phyloP scores from a whole-genome alignment of 2,329 filamentous ascomycete species.

The Fulvia fulva region DNA sequence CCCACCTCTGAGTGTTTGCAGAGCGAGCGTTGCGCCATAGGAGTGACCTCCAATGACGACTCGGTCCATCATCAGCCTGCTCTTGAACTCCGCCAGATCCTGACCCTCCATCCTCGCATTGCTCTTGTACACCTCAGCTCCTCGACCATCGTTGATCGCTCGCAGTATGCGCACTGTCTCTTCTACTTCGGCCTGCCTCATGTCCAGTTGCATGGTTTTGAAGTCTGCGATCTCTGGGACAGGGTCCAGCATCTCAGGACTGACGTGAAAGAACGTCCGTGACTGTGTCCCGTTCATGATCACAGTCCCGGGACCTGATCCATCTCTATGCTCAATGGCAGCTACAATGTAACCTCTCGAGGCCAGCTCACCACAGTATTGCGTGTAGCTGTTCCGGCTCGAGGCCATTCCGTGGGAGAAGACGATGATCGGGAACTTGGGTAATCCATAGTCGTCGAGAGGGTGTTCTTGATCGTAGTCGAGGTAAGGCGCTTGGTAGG shows the following conservation, averaged over 20 bases:
- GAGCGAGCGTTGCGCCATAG: slow-evolving; percentile 61
- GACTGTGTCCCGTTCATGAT: slow-evolving; percentile 36
- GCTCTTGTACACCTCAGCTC: slow-evolving; percentile 32
- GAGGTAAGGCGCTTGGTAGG: slow-evolving; percentile 22
- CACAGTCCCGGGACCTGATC: slow-evolving; percentile 43
- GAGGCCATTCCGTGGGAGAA: slow-evolving; percentile 48
- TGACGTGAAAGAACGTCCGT: slow-evolving; percentile 38
- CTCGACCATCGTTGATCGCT: slow-evolving; percentile 38
- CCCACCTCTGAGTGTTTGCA: slow-evolving; percentile 56
- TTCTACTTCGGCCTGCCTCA: slow-evolving; percentile 45
- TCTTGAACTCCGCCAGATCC: slow-evolving; percentile 48
- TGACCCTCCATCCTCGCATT: slow-evolving; percentile 50
- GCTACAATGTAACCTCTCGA: slow-evolving; percentile 45
- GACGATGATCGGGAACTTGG: slow-evolving; percentile 40
- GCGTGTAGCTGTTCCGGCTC: slow-evolving; percentile 44
- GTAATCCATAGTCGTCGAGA: slow-evolving; percentile 29
- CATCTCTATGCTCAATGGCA: slow-evolving; percentile 47
- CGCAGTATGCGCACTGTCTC: slow-evolving; percentile 43
- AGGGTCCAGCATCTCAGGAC: slow-evolving; percentile 33
- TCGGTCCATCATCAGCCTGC: slow-evolving; percentile 52
- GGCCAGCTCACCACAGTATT: slow-evolving; percentile 45
- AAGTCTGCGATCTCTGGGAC: slow-evolving; percentile 32
- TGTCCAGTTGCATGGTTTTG: slow-evolving; percentile 42
- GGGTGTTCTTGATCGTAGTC: slow-evolving; percentile 21
- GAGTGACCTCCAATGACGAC: slow-evolving; percentile 61